phyloP scores from a whole-genome alignment of 495 filamentous ascomycete species.

The Rhypophila decipiens region DNA sequence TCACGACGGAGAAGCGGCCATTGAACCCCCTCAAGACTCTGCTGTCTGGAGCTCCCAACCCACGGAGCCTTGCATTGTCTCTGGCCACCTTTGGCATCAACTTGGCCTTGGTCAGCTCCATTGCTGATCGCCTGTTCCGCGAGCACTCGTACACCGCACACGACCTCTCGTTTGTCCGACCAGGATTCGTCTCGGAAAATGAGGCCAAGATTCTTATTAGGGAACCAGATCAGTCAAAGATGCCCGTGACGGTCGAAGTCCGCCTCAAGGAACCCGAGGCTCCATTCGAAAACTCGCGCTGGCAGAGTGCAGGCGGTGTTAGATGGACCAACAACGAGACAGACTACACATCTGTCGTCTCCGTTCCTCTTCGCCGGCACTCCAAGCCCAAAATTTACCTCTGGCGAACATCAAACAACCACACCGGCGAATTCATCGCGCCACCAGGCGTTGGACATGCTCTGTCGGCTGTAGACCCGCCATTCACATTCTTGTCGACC shows the following conservation, averaged over 20 bases:
- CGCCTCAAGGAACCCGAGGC: conserved; percentile 40
- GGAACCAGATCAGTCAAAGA: conserved; percentile 67
- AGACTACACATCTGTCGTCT: conserved; percentile 70
- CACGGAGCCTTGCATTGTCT: conserved; percentile 51
- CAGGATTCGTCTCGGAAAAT: conserved; percentile 78
- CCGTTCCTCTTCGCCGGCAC: conserved; percentile 41
- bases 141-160: conserved; percentile 60
- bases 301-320: conserved; percentile 61
- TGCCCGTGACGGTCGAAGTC: conserved; percentile 65
- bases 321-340: conserved; percentile 62
- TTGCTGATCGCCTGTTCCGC: conserved; percentile 68
- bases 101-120: conserved; percentile 53
- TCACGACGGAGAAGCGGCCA: conserved; percentile 33
- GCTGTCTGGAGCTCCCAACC: conserved; percentile 69
- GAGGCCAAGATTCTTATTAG: conserved; percentile 77
- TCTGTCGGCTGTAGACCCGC: conserved; percentile 47
- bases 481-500: conserved; percentile 82
- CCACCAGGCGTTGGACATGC: conserved; percentile 56
- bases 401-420: conserved; percentile 77
- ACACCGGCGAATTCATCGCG: conserved; percentile 66
- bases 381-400: conserved; percentile 60
- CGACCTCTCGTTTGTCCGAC: conserved; percentile 74
- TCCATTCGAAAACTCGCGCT: conserved; percentile 44
- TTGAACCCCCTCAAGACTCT: conserved; percentile 52
- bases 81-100: conserved; percentile 67